phyloP scores from a whole-genome alignment of 164 flowering plant genomes.

The Kalanchoe fedtschenkoi region DNA sequence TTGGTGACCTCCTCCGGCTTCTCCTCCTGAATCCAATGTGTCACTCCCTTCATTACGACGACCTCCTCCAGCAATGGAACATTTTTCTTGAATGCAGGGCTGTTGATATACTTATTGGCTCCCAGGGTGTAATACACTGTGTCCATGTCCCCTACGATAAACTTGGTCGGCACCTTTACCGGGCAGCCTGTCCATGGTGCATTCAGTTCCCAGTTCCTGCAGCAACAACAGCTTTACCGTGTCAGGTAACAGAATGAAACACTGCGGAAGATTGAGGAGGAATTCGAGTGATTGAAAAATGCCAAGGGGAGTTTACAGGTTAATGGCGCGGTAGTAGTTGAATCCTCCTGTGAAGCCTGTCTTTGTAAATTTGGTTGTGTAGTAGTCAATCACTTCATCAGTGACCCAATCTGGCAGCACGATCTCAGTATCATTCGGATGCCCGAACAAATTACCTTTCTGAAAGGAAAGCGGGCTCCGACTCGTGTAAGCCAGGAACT shows the following conservation, averaged over 20 bases:
- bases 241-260: background rate
- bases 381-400: conserved; percentile 25
- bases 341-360: conserved; percentile 33
- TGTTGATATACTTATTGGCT: conserved; percentile 34
- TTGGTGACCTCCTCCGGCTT: conserved; percentile 37
- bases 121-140: conserved; percentile 28
- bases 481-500: conserved; percentile 15
- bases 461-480: conserved; percentile 25
- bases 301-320: background rate
- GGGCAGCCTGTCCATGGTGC: conserved; percentile 52
- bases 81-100: conserved; percentile 37
- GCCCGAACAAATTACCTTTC: conserved; percentile 25
- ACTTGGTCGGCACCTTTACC: conserved; percentile 51
- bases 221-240: background rate
- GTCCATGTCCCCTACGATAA: conserved; percentile 52
- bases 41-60: conserved; percentile 50
- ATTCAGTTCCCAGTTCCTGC: conserved; percentile 57
- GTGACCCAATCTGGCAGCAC: conserved; percentile 25
- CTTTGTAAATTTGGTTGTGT: conserved; percentile 20
- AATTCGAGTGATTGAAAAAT: background rate
- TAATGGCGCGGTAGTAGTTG: conserved; percentile 27
- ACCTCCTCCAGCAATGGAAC: conserved; percentile 54
- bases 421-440: conserved; percentile 9
- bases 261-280: background rate
- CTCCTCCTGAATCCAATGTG: conserved; percentile 48